A percentile compares a stretch with the other conserved stretches of the same genome.
phyloP scores from a whole-genome alignment of 768 basidiomycete species.

The Harrya chromipes region DNA sequence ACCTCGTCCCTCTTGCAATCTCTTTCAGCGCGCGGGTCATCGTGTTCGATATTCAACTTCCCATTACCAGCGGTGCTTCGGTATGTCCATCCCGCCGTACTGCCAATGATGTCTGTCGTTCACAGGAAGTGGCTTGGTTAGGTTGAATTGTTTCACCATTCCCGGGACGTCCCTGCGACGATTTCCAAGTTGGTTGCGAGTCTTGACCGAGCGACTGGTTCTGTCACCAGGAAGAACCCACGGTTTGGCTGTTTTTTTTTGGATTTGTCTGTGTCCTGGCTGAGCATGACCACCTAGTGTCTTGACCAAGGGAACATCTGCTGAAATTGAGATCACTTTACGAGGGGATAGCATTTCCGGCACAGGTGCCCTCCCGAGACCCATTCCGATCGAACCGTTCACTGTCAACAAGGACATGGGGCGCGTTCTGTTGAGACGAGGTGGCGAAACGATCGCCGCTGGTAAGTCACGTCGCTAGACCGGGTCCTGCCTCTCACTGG shows the following conservation, averaged over 20 bases:
- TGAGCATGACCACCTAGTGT: constrained; percentile 49
- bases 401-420: constrained; percentile 95
- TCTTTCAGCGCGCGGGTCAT: constrained; percentile 86
- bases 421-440: constrained; percentile 77
- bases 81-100: constrained; percentile 40
- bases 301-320: constrained; percentile 78
- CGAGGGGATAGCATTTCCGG: constrained; percentile 55
- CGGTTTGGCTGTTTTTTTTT: constrained; percentile 45
- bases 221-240: constrained; percentile 73
- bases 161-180: constrained; percentile 86
- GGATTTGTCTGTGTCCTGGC: background rate
- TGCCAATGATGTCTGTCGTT: background rate
- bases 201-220: constrained; percentile 75
- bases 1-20: constrained; percentile 72
- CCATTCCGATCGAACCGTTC: constrained; percentile 87
- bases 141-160: constrained; percentile 96
- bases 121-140: constrained; percentile 22
- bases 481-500: background rate
- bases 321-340: constrained; percentile 80
- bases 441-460: constrained; percentile 93
- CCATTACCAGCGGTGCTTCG: constrained; percentile 83
- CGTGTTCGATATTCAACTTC: constrained; percentile 88
- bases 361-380: constrained; percentile 40
- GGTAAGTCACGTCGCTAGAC: constrained; percentile 43
- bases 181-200: constrained; percentile 76